Conservation (phyloP, 1,284 basidiomycete genomes). For the Flammula alnicola region DNA sequence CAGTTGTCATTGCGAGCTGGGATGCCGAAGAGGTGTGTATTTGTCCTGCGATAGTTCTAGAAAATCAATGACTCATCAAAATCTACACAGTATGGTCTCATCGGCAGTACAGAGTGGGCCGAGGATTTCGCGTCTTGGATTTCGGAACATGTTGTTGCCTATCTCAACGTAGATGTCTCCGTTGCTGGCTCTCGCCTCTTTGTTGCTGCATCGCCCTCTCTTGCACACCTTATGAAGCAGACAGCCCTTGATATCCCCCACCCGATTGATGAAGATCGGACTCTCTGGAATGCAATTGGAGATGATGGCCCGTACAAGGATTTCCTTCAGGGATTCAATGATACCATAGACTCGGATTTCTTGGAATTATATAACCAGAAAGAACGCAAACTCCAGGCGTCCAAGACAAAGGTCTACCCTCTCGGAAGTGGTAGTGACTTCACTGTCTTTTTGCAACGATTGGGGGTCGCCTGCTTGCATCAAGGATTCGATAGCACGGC, state of each 20-base stretch:
- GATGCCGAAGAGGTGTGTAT: slow-evolving; percentile 83
- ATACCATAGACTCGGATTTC: slow-evolving; percentile 35
- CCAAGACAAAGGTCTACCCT: slow-evolving; percentile 38
- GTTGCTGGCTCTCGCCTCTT: slow-evolving; percentile 70
- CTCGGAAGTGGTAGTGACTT: slow-evolving; percentile 68
- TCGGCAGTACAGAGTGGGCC: slow-evolving; percentile 89
- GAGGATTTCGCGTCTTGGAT: slow-evolving; percentile 91
- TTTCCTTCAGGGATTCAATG: slow-evolving; percentile 26
- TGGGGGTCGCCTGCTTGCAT: slow-evolving; percentile 53
- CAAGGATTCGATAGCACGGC: slow-evolving; percentile 48
- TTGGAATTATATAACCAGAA: slow-evolving; percentile 28
- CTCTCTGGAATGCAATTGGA: slow-evolving; percentile 68
- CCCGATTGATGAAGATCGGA: slow-evolving; percentile 55
- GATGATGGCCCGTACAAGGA: slow-evolving; percentile 58
- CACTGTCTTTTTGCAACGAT: slow-evolving; percentile 77
- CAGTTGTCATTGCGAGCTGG: slow-evolving; percentile 87
- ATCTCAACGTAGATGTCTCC: slow-evolving; percentile 82
- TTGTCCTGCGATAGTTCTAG: background rate
- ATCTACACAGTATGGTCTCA: slow-evolving; percentile 74
- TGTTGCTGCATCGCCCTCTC: slow-evolving; percentile 69
- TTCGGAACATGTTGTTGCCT: slow-evolving; percentile 78
- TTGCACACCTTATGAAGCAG: slow-evolving; percentile 74
- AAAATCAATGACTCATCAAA: background rate
- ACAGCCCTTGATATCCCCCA: slow-evolving; percentile 74
- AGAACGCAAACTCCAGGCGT: slow-evolving; percentile 26